Evolutionary conservation across 306 rosid genomes (phyloP).

Genomic region (Gillenia trifoliata): DNA sequence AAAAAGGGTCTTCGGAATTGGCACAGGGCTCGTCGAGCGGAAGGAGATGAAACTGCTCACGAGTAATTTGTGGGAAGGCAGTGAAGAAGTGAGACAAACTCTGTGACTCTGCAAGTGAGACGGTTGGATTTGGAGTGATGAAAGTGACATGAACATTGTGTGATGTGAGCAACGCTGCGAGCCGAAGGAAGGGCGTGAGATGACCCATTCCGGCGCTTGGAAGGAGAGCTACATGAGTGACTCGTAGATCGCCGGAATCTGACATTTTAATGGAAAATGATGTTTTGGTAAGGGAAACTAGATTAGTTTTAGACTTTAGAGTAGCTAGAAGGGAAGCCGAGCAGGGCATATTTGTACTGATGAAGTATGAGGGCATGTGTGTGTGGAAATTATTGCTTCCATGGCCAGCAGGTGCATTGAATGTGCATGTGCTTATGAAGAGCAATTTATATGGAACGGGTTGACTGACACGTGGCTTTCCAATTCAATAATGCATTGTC

Average conservation of each 20-base stretch:
- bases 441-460: too few species aligned
- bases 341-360: neutral
- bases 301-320: neutral
- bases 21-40: conserved; percentile 13
- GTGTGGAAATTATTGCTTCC: neutral
- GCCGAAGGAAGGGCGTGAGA: conserved; percentile 24
- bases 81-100: conserved; percentile 16
- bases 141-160: conserved; percentile 18
- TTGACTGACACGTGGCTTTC: too few species aligned
- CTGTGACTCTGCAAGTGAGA: conserved; percentile 19
- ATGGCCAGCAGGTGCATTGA: neutral
- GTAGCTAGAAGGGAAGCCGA: too few species aligned
- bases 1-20: conserved; percentile 26
- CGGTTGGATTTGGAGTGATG: conserved; percentile 22
- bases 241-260: neutral
- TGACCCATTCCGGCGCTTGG: conserved; percentile 33
- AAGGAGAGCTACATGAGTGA: conserved; percentile 26
- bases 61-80: conserved; percentile 19
- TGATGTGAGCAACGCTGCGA: conserved; percentile 7
- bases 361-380: neutral
- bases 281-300: neutral
- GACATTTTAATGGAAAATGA: conserved; percentile 9
- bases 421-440: too few species aligned
- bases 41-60: conserved; percentile 22
- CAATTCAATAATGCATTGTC: too few species aligned